phyloP scores from a whole-genome alignment of 768 basidiomycete species.

The Pleurotus tuoliensis region DNA sequence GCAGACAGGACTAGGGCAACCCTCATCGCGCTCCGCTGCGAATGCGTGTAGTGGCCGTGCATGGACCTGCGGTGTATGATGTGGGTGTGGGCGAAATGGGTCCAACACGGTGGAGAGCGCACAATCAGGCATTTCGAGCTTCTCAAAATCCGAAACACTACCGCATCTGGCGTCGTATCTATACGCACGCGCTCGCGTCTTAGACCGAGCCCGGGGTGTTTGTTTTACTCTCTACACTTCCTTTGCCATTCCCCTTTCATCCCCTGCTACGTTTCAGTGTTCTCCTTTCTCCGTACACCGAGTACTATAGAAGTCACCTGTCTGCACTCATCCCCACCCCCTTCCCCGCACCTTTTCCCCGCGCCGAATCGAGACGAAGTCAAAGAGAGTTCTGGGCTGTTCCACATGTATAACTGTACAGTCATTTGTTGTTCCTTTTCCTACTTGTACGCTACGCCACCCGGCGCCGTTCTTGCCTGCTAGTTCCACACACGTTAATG shows the following conservation, averaged over 20 bases:
- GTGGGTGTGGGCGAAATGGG: neutral
- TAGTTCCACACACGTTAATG: neutral
- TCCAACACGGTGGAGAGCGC: neutral
- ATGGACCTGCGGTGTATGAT: neutral
- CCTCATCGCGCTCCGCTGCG: neutral
- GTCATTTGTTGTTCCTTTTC: slow-evolving; percentile 1
- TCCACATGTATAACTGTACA: neutral
- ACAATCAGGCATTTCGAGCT: too few relatives aligned
- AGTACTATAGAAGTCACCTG: neutral
- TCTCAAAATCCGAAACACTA: too few relatives aligned
- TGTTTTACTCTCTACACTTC: neutral
- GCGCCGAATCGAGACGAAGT: neutral
- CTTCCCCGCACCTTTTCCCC: too few relatives aligned
- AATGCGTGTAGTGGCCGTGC: too few relatives aligned
- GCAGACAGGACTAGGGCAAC: slow-evolving; percentile 47
- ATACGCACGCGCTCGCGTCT: too few relatives aligned
- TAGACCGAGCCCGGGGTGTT: neutral
- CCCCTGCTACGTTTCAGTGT: neutral
- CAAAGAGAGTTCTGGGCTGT: neutral
- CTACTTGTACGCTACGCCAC: neutral
- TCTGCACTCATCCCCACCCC: neutral
- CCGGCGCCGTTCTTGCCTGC: neutral
- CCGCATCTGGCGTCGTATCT: too few relatives aligned
- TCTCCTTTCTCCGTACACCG: neutral
- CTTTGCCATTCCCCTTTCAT: neutral